Base-by-base conservation (phyloP, 257 asterid species). In the Haberlea rhodopensis region DNA sequence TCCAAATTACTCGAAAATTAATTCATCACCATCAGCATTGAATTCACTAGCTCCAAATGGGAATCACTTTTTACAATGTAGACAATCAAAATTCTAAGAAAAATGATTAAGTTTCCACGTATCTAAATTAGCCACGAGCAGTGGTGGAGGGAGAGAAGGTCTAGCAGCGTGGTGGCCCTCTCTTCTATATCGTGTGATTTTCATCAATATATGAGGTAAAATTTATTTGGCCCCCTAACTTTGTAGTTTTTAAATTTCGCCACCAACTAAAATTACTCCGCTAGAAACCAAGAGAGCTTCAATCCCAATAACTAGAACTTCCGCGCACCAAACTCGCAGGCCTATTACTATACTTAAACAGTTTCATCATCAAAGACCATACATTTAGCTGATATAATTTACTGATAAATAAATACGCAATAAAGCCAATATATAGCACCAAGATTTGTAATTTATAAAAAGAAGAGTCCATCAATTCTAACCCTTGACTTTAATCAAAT, bases 401-500 rank as follows among this genome's bases (percentile, higher is more conserved):
- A 45, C 40, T 57, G 37, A 46, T 34, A 51, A n/a, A n/a, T n/a
- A n/a, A 32, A 54, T 49, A 40, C 48, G 53, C 24, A 49, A 43
- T 6, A 40, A 53, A 63, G 46, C 6, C 52, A 37, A 28, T 16
- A 63, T 66, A 18, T 8, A 56, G 72, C 29, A 22, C 61, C 68
- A 69, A 75, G 69, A 53, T 48, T 66, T 54, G 28, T 43, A 49
- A 37, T 67, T 66, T 60, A 8, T 40, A 65, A 45, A 16, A 29
- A 15, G 53, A 29, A n/a, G 59, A 16, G 58, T 9, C 3, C 45
- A 52, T 22, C 21, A 22, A 62, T 22, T 43, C 40, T 37, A 67
- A 63, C 57, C 25, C 19, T 48, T 45, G 48, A 55, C 45, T 23
- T 46, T 7, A 5, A 48, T 28, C 69, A 53, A 74, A 54, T 52